A percentile compares a stretch with the other conserved stretches of the same genome.
Evolutionary conservation across 2,329 filamentous ascomycete species (phyloP).

Genomic region (Alternaria novae-zelandiae): DNA sequence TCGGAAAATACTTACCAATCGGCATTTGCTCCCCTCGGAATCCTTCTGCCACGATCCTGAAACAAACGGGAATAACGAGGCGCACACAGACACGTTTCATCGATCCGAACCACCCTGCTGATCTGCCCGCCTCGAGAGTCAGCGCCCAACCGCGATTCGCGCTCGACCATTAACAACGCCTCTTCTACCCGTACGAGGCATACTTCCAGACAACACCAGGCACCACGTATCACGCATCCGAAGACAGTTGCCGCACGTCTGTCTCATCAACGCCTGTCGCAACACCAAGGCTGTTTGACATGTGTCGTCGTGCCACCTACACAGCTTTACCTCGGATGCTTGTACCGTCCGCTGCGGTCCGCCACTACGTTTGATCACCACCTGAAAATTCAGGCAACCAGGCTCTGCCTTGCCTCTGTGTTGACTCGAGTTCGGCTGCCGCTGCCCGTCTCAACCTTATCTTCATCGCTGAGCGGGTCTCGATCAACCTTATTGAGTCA

Average conservation of each 20-base stretch:
- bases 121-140: conserved; percentile 13
- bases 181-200: conserved; percentile 1
- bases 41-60: conserved; percentile 18
- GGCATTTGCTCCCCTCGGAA: conserved; percentile 1
- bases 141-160: conserved; percentile 10
- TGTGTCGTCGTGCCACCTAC: background rate
- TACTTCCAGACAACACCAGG: conserved; percentile 6
- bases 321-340: background rate
- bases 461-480: background rate
- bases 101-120: conserved; percentile 26
- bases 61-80: conserved; percentile 27
- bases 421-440: background rate
- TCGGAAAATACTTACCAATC: conserved; percentile 1
- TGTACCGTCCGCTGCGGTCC: background rate
- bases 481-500: conserved; percentile 2
- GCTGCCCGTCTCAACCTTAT: background rate
- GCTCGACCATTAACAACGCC: conserved; percentile 8
- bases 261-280: conserved; percentile 7
- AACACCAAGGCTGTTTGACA: background rate
- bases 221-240: conserved; percentile 2
- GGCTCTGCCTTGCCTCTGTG: background rate
- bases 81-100: conserved; percentile 30
- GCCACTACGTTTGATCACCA: conserved; percentile 10
- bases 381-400: background rate
- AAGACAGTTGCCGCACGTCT: conserved; percentile 8